These are phyloP conservation scores for Gryganskiella cystojenkinii DNA, from an alignment of 192 early-diverging fungal species.

Conservation along the genomic window DNA sequence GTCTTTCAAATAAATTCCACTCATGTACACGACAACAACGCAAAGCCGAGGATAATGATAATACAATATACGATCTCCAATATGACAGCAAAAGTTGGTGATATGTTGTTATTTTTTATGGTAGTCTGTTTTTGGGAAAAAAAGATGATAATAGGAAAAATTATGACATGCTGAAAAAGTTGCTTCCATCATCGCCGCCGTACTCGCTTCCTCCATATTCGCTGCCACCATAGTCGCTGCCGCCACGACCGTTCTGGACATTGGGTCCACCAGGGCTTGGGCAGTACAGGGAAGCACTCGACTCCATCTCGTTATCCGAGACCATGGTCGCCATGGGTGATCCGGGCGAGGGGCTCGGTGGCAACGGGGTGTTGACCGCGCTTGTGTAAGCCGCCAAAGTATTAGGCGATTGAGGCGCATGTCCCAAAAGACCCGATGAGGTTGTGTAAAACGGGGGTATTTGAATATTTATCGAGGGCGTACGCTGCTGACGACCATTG, in stretches of 20 bases:
- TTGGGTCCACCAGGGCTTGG: constrained; percentile 52
- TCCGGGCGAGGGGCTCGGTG: constrained; percentile 61
- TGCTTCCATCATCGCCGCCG: constrained; percentile 35
- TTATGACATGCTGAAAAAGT: constrained; percentile 35
- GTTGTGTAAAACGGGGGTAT: constrained; percentile 40
- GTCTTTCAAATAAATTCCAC: too few relatives aligned
- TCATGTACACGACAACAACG: too few relatives aligned
- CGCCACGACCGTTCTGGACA: constrained; percentile 7
- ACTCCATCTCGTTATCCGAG: constrained; percentile 60
- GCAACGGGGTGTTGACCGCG: constrained; percentile 65
- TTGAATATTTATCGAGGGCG: constrained; percentile 48
- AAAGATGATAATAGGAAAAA: background rate
- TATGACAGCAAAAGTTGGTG: too few relatives aligned
- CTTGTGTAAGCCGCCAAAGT: constrained; percentile 57
- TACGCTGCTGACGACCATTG: constrained; percentile 18
- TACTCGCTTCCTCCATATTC: constrained; percentile 51
- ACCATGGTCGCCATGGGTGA: constrained; percentile 54
- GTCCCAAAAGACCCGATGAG: constrained; percentile 25
- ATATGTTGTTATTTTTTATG: background rate
- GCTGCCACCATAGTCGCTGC: constrained; percentile 48
- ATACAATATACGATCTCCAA: too few relatives aligned
- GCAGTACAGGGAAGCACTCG: constrained; percentile 51
- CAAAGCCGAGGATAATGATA: too few relatives aligned
- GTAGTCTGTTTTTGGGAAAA: background rate
- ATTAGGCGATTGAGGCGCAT: constrained; percentile 54